A percentile compares a stretch with the other conserved stretches of the same genome.
phyloP scores from a whole-genome alignment of 768 basidiomycete species.

The Russula virescens region DNA sequence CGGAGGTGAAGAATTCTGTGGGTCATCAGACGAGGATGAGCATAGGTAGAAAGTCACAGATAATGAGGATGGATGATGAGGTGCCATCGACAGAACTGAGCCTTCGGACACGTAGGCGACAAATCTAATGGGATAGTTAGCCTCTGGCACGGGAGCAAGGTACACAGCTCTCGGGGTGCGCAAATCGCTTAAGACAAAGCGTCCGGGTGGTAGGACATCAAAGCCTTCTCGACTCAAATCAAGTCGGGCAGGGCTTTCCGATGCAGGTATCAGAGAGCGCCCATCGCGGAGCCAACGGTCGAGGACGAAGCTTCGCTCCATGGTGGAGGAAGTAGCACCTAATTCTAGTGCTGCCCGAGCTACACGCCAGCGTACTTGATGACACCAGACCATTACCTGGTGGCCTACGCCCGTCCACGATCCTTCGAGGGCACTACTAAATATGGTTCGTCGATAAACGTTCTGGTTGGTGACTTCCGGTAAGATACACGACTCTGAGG shows the following conservation, averaged over 20 bases:
- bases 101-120: conserved; percentile 60
- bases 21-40: conserved; percentile 12
- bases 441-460: conserved; percentile 57
- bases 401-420: conserved; percentile 95
- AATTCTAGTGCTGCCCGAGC: conserved; percentile 76
- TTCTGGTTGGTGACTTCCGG: conserved; percentile 27
- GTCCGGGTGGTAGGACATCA: conserved; percentile 35
- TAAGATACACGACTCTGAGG: conserved; percentile 82
- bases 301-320: conserved; percentile 37
- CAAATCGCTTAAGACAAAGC: conserved; percentile 39
- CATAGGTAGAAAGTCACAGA: conserved; percentile 47
- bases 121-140: conserved; percentile 32
- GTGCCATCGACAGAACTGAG: conserved; percentile 43
- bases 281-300: conserved; percentile 70
- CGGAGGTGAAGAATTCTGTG: not conserved
- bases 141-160: conserved; percentile 42
- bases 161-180: conserved; percentile 43
- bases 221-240: conserved; percentile 24
- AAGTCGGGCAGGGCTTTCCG: not conserved
- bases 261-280: conserved; percentile 36
- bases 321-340: conserved; percentile 31
- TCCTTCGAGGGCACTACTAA: conserved; percentile 84
- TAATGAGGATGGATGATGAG: conserved; percentile 43
- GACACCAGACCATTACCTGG: conserved; percentile 97
- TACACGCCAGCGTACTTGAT: conserved; percentile 88